phyloP scores from a whole-genome alignment of 2,329 filamentous ascomycete species.

The Nemania sp. region DNA sequence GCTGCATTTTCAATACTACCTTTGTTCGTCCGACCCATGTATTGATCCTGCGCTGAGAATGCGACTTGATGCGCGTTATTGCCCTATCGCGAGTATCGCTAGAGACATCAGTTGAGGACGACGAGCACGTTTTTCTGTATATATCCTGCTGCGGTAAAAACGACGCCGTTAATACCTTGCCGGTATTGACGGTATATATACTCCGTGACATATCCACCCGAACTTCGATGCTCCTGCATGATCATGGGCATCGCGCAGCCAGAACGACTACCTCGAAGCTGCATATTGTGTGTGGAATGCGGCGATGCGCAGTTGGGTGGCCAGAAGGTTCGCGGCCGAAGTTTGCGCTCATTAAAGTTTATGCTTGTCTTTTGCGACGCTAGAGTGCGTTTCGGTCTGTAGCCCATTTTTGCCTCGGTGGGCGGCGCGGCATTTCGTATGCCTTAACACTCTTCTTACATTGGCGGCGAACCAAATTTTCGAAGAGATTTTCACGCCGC shows the following conservation, averaged over 20 bases:
- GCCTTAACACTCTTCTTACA: not conserved
- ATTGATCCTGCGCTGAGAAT: conserved; percentile 15
- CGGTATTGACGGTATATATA: too few species aligned
- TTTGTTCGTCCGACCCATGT: conserved; percentile 7
- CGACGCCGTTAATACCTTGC: too few species aligned
- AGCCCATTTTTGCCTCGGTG: not conserved
- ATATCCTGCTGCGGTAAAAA: not conserved
- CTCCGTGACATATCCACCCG: too few species aligned
- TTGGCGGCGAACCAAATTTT: not conserved
- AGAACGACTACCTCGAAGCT: not conserved
- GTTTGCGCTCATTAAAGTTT: too few species aligned
- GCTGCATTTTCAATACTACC: conserved; percentile 13
- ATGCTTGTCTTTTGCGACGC: conserved; percentile 6
- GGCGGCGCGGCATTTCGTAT: not conserved
- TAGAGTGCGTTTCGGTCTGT: not conserved
- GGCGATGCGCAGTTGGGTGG: not conserved
- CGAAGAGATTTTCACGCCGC: conserved; percentile 32
- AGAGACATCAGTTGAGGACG: not conserved
- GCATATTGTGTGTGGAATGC: not conserved
- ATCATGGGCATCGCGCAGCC: not conserved
- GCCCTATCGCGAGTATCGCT: not conserved
- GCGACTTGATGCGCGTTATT: conserved; percentile 8
- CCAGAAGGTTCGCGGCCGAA: not conserved
- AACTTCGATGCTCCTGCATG: not conserved
- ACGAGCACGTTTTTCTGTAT: not conserved